Percentiles rank a stretch among this genome's conserved stretches.
These are phyloP conservation scores for Bruguiera parviflora DNA, from an alignment of 345 rosid species.

Conservation along the genomic window DNA sequence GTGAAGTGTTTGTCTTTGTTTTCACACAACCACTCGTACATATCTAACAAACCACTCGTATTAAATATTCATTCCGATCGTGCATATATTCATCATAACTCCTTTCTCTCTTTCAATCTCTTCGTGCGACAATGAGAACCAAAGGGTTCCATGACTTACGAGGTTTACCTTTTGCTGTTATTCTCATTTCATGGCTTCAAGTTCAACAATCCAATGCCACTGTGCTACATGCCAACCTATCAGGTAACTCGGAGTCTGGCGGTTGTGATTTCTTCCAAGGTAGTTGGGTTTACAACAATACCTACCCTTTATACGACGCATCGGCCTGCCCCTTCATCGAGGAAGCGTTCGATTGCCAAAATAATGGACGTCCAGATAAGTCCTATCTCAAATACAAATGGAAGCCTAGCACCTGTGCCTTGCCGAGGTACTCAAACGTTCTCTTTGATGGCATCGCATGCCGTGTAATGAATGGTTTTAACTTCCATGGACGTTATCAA, in stretches of 20 bases:
- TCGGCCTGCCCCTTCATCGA: conserved; percentile 66
- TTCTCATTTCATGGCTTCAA: background rate
- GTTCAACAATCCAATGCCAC: background rate
- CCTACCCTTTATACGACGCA: conserved; percentile 62
- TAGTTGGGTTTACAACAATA: conserved; percentile 58
- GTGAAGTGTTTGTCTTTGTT: too few species aligned
- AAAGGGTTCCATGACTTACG: background rate
- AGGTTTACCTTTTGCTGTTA: background rate
- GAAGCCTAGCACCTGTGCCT: conserved; percentile 61
- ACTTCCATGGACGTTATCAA: too few species aligned
- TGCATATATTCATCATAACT: too few species aligned
- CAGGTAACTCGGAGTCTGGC: background rate
- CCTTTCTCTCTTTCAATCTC: background rate
- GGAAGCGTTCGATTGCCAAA: conserved; percentile 56
- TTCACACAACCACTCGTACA: too few species aligned
- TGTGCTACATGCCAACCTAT: background rate
- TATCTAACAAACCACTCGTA: too few species aligned
- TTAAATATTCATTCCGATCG: too few species aligned
- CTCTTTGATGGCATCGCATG: background rate
- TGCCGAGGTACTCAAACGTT: conserved; percentile 38
- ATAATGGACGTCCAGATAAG: conserved; percentile 72
- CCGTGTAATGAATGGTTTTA: too few species aligned
- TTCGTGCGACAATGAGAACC: background rate
- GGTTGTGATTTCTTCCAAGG: conserved; percentile 60
- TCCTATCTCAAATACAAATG: conserved; percentile 55